Conservation (phyloP, 2,329 filamentous ascomycete genomes). For the Fusarium caatingaense region DNA sequence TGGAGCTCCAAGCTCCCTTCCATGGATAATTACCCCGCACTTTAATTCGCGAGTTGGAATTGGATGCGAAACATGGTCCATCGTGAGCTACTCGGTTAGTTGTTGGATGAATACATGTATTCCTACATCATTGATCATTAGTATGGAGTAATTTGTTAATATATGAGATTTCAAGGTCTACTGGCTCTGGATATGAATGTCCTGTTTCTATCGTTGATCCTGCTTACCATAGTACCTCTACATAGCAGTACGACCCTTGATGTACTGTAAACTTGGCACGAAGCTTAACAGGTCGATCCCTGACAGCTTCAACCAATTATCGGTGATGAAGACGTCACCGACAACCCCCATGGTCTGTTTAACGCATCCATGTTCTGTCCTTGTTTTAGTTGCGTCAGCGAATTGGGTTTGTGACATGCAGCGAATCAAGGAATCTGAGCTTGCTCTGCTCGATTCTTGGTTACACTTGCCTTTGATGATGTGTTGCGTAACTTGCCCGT, state of each 20-base stretch:
- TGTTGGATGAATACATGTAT: neutral
- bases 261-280: constrained; percentile 22
- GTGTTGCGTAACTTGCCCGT: neutral
- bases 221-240: no score
- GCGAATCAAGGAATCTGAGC: constrained; percentile 19
- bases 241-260: neutral
- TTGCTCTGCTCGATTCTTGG: constrained; percentile 3
- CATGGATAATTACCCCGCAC: constrained; percentile 1
- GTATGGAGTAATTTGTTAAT: neutral
- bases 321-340: constrained; percentile 34
- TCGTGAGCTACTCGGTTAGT: neutral
- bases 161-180: neutral
- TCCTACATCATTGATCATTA: neutral
- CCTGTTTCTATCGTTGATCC: neutral
- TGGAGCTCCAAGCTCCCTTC: neutral
- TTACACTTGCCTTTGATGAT: neutral
- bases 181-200: neutral
- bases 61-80: neutral
- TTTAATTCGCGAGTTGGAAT: neutral
- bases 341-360: neutral
- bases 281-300: constrained; percentile 9
- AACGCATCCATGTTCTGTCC: neutral
- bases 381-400: constrained; percentile 38
- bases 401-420: constrained; percentile 3
- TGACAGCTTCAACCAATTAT: constrained; percentile 21